Base-by-base conservation (phyloP, 2,329 filamentous ascomycete species). In the Plenodomus tracheiphilus region DNA sequence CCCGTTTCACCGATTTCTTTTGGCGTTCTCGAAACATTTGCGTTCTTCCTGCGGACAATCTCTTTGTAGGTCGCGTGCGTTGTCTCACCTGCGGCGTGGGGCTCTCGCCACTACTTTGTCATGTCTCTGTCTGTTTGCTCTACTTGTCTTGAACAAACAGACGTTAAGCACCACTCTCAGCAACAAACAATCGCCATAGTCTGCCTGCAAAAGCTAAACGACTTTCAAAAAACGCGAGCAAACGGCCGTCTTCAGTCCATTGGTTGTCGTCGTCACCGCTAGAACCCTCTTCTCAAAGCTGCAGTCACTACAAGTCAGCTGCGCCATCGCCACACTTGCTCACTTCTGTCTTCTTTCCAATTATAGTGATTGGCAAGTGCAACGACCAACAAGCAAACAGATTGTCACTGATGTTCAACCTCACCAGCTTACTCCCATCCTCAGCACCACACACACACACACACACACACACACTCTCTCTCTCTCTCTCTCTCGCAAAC, bases 371-470 rank as follows among this genome's bases (percentile, higher is more conserved):
- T 13, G 28, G 32, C 49, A 49, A 53, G 30, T 44, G 30, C 42
- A 18, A 20, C 28, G 18, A 34, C 30, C 39, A 9, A 16, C 32
- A 8, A 6, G 20, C 10, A 18, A n/a, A 34, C 36, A 43, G 9
- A 16, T 25, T 32, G 4, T 15, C 28, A 8, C 6, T 32, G 6
- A 4, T 15, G 6, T 32, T 32, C 28, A 25, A 25, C 22, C 28
- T 15, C 10, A 28, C 11, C 20, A 47, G 42, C 53, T 51, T 15
- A 56, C 39, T 39, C 22, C 38, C 15, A 28, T 22, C 11, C 11
- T 32, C 30, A 16, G 39, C 22, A 18, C 38, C 20, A 30, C 39
- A n/a, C n/a, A n/a, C n/a, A n/a, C n/a, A n/a, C n/a, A n/a, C n/a
- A n/a, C n/a, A n/a, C 7, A 21, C 21, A 5, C 22, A 20, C 15